These are phyloP conservation scores for Carex scoparia DNA, from an alignment of 176 grass and related monocot species.

Conservation along the genomic window DNA sequence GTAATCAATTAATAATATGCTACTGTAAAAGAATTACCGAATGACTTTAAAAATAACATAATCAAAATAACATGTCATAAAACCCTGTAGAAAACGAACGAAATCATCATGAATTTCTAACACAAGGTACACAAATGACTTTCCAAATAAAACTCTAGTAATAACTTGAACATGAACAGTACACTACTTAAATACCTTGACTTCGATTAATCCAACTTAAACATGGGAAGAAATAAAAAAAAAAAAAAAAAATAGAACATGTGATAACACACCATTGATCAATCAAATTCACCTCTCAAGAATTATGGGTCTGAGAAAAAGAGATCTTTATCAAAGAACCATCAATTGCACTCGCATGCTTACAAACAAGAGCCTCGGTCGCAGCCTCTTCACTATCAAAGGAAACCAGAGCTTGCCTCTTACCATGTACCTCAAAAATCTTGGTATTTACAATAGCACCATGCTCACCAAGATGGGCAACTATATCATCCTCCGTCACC, in stretches of 20 bases:
- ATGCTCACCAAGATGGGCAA: conserved; percentile 58
- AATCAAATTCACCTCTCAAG: neutral
- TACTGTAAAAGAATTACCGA: neutral
- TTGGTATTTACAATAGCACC: conserved; percentile 65
- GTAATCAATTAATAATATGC: neutral
- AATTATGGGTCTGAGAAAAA: conserved; percentile 88
- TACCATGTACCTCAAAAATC: conserved; percentile 86
- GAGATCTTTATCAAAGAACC: conserved; percentile 72
- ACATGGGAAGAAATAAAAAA: neutral
- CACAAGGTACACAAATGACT: neutral
- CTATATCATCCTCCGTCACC: conserved; percentile 49
- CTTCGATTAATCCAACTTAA: neutral
- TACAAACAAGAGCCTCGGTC: conserved; percentile 67
- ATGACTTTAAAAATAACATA: neutral
- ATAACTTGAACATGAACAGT: neutral
- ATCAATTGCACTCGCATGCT: conserved; percentile 71
- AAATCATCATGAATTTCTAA: neutral
- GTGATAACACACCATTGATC: neutral
- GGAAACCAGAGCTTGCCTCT: conserved; percentile 66
- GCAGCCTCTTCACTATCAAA: conserved; percentile 76
- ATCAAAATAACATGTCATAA: neutral
- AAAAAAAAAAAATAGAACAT: neutral
- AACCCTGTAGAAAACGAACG: neutral
- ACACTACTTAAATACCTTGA: neutral
- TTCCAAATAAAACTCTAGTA: neutral